Percentiles rank a stretch among this genome's conserved stretches.
These are phyloP conservation scores for Penicillium sp. DNA, from an alignment of 2,329 filamentous ascomycete species.

Conservation along the genomic window DNA sequence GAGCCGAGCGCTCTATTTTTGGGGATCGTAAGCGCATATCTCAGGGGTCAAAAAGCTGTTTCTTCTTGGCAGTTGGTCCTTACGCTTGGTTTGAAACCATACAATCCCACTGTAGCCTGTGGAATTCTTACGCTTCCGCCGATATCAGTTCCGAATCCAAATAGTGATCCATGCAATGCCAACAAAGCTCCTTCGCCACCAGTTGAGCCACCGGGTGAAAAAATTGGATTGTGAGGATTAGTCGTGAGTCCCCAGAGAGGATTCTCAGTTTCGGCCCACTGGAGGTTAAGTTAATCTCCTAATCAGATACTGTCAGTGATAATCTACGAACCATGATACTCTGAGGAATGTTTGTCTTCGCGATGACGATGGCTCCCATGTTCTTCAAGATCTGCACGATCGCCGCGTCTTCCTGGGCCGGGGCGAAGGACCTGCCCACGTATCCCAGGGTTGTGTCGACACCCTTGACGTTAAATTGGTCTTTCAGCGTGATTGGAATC, in stretches of 20 bases:
- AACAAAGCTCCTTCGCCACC: slow-evolving; percentile 47
- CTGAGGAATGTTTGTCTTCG: slow-evolving; percentile 53
- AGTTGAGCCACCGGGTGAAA: slow-evolving; percentile 50
- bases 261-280: slow-evolving; percentile 57
- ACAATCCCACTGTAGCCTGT: slow-evolving; percentile 48
- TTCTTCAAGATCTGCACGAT: slow-evolving; percentile 50
- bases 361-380: slow-evolving; percentile 53
- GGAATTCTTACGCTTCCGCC: slow-evolving; percentile 54
- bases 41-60: neutral
- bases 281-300: neutral
- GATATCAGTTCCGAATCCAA: slow-evolving; percentile 54
- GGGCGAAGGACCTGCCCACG: slow-evolving; percentile 50
- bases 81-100: slow-evolving; percentile 48
- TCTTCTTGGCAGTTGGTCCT: slow-evolving; percentile 20
- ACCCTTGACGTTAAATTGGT: slow-evolving; percentile 61
- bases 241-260: slow-evolving; percentile 52
- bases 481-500: slow-evolving; percentile 57
- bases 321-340: slow-evolving; percentile 50
- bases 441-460: slow-evolving; percentile 60
- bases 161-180: slow-evolving; percentile 41
- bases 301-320: neutral
- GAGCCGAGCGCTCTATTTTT: slow-evolving; percentile 52
- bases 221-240: slow-evolving; percentile 44
- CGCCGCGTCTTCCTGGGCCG: slow-evolving; percentile 50
- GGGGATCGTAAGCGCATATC: neutral